Base-by-base conservation (phyloP, 164 flowering plant genomes). In the Pachysandra terminalis region DNA sequence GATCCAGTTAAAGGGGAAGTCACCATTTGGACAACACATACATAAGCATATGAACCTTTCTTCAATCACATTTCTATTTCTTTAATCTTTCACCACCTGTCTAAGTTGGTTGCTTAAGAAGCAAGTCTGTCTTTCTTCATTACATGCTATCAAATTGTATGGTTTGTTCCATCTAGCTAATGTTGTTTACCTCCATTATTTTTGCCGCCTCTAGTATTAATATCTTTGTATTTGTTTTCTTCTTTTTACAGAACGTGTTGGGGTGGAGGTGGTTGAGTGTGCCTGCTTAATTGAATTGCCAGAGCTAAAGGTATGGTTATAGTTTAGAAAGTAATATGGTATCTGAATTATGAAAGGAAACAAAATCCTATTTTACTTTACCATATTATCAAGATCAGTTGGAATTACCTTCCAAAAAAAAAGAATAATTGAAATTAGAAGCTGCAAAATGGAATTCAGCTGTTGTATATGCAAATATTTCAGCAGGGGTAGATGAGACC, bases 271-370 rank as follows among this genome's bases (percentile, higher is more conserved):
- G 65, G 96, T 91, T 51, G 98, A 94, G 77, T 91, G 93, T 81
- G 96, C 97, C 51, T 91, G 98, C 73, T 84, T 93, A 5, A 91
- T 93, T 68, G 98, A 90, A 78, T 72, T 93, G 78, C 78, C 87
- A 60, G 96, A 81, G 79, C 85, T 94, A 53, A 85, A 94, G 92
- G 98, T 93, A 70, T 54, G 77, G 14, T 40, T 19, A 32, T 23
- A 10, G 23, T 64, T 25, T 19, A 64, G 6, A 24, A 9, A 9
- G 35, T 19, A 59, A 68, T 27, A 17, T 17, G 19, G 63, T 27
- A 19, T 66, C 27, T 56, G 54, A 15, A 57, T 6, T 51, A 60
- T 66, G 15, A 58, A 19, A 17, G 7, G 4, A n/a, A n/a, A n/a
- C n/a, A n/a, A n/a, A 57, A 19, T 10, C 13, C 48, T 22, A 9